Evolutionary conservation across 371 early-diverging fungal genomes (phyloP), one percentile per base, ranked within the genome.

Genomic region (Zopfochytrium polystomum): DNA sequence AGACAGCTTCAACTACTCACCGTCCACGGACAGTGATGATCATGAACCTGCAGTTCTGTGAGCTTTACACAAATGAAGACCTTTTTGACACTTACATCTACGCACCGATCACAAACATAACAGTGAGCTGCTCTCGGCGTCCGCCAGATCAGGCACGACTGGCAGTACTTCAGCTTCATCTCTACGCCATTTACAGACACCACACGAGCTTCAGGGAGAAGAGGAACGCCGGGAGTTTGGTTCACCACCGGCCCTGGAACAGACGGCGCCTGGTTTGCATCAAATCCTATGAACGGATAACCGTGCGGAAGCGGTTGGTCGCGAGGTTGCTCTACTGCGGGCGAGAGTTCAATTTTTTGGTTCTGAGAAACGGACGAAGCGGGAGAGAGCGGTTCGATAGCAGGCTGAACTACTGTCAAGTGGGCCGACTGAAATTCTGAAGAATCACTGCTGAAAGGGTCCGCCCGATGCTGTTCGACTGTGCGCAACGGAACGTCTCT

Each of bases 1-100:
- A 30, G n/a, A 52, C n/a, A n/a, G 15, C 15, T 11, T 27, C 9
- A 35, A 11, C 26, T 54, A 5, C 35, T 34, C 23, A 54, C 55
- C 15, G 91, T 82, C 95, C 95, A 96, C 18, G 90, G 85, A 65
- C 96, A 96, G 70, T 96, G 95, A 60, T 93, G 93, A 69, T 94
- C 93, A 84, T 68, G 82, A 48, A 23, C 42, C 42, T n/a, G 11
- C 42, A 42, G 13, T 13, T 42, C n/a, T 42, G 13, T n/a, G 13
- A 42, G 13, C 11, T 42, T 42, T 42, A 42, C 42, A 42, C 11
- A 13, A n/a, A 42, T 13, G 42, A n/a, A 42, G n/a, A 42, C 11
- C 11, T 42, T n/a, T 38, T n/a, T n/a, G n/a, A n/a, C n/a, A n/a
- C 65, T 44, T 26, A 45, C 35, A 11, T 71, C 87, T 46, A 96